These are phyloP conservation scores for Scytalidium lignicola DNA, from an alignment of 2,329 filamentous ascomycete species.

Conservation along the genomic window DNA sequence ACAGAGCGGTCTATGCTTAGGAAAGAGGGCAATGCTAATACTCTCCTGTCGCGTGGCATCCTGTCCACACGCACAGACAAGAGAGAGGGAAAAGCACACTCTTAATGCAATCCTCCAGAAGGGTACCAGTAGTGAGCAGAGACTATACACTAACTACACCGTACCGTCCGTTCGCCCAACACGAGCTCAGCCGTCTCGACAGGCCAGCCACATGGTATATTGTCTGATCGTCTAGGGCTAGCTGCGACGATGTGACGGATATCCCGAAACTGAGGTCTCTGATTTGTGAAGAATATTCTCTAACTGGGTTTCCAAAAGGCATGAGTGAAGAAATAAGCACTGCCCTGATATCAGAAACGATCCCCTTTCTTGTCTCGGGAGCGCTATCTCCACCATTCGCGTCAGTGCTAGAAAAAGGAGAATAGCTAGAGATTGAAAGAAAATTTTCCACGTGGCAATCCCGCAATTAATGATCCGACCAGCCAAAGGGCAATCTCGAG, in stretches of 20 bases:
- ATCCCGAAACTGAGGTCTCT: background rate
- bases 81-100: too few species aligned
- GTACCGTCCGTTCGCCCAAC: too few species aligned
- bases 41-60: too few species aligned
- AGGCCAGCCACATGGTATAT: background rate
- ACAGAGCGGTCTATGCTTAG: too few species aligned
- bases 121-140: background rate
- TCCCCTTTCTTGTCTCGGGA: background rate
- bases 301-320: background rate
- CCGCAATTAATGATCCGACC: background rate
- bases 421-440: background rate
- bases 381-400: background rate
- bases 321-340: background rate
- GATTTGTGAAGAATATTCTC: background rate
- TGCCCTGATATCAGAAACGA: background rate
- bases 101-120: background rate
- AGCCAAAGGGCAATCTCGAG: too few species aligned
- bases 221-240: background rate
- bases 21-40: too few species aligned
- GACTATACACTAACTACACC: background rate
- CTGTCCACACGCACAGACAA: too few species aligned
- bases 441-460: background rate
- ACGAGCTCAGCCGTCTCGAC: background rate
- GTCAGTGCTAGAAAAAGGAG: background rate
- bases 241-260: background rate